These are phyloP conservation scores for Sporisorium exsertum DNA, from an alignment of 1,284 basidiomycete species.

Conservation along the genomic window DNA sequence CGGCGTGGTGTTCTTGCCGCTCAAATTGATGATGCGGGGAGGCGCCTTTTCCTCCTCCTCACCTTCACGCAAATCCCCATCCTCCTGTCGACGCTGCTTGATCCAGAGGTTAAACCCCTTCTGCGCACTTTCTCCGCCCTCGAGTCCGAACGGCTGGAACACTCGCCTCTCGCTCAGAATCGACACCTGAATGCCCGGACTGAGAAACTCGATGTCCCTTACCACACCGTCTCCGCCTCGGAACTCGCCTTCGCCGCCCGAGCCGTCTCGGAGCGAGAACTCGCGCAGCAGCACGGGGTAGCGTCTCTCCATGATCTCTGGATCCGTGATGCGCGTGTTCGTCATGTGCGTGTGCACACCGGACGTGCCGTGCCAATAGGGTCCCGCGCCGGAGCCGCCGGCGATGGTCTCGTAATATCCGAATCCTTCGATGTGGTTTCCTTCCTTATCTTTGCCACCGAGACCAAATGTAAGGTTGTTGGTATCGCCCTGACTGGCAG, in stretches of 20 bases:
- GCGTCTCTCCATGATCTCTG: slow-evolving; percentile 89
- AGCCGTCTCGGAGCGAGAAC: slow-evolving; percentile 82
- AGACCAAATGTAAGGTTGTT: slow-evolving; percentile 91
- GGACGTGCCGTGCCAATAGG: slow-evolving; percentile 81
- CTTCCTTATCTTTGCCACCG: slow-evolving; percentile 85
- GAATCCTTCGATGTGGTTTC: slow-evolving; percentile 82
- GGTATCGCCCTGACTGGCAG: slow-evolving; percentile 89
- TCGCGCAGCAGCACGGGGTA: slow-evolving; percentile 86
- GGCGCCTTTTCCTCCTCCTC: slow-evolving; percentile 54
- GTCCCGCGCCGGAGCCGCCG: slow-evolving; percentile 89
- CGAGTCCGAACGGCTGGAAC: slow-evolving; percentile 87
- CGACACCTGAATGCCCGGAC: slow-evolving; percentile 81
- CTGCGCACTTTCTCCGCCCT: slow-evolving; percentile 82
- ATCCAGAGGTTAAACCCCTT: slow-evolving; percentile 90
- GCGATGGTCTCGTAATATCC: slow-evolving; percentile 98
- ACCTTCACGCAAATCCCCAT: slow-evolving; percentile 75
- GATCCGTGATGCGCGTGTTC: slow-evolving; percentile 81
- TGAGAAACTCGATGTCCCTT: slow-evolving; percentile 87
- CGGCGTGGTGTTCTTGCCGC: slow-evolving; percentile 85
- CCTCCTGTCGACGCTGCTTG: slow-evolving; percentile 78
- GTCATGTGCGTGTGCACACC: slow-evolving; percentile 80
- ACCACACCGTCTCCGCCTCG: slow-evolving; percentile 88
- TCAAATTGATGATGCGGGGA: slow-evolving; percentile 83
- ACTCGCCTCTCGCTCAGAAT: slow-evolving; percentile 89
- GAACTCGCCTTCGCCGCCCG: slow-evolving; percentile 82